Percentiles rank a stretch among this genome's conserved stretches.
These are phyloP conservation scores for Trichoderma endophyticum DNA, from an alignment of 2,329 filamentous ascomycete genomes.

Conservation along the genomic window DNA sequence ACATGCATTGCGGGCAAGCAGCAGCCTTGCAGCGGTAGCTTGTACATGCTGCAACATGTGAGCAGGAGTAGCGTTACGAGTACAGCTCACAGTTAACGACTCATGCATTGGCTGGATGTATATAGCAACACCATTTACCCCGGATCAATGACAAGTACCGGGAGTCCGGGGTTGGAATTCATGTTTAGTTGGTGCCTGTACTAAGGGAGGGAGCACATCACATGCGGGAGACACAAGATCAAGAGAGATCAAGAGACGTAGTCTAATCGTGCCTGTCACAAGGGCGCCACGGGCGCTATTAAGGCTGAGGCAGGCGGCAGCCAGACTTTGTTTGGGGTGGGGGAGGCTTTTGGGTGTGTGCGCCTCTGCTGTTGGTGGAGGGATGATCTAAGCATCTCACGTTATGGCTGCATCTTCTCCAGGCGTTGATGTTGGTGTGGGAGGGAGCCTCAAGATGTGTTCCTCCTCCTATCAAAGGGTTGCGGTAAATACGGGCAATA, in stretches of 20 bases:
- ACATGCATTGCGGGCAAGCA: background rate
- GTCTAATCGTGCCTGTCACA: conserved; percentile 1
- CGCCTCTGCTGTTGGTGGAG: background rate
- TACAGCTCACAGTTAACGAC: background rate
- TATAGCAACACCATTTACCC: background rate
- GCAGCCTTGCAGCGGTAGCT: conserved; percentile 7
- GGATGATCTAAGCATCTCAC: background rate
- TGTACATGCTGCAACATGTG: background rate
- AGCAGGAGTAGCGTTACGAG: background rate
- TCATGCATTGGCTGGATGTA: background rate
- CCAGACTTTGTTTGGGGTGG: background rate
- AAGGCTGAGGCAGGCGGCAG: background rate
- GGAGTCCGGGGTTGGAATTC: background rate
- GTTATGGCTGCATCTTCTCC: background rate
- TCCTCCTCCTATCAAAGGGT: background rate
- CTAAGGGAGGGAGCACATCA: background rate
- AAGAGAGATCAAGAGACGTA: background rate
- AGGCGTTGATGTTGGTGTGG: background rate
- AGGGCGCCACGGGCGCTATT: background rate
- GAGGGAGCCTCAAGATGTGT: background rate
- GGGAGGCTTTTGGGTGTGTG: background rate
- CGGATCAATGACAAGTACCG: background rate
- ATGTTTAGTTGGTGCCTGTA: background rate
- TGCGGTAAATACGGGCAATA: background rate
- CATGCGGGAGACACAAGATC: background rate